Conservation (phyloP, 257 asterid species). For the Solanum peruvianum region DNA sequence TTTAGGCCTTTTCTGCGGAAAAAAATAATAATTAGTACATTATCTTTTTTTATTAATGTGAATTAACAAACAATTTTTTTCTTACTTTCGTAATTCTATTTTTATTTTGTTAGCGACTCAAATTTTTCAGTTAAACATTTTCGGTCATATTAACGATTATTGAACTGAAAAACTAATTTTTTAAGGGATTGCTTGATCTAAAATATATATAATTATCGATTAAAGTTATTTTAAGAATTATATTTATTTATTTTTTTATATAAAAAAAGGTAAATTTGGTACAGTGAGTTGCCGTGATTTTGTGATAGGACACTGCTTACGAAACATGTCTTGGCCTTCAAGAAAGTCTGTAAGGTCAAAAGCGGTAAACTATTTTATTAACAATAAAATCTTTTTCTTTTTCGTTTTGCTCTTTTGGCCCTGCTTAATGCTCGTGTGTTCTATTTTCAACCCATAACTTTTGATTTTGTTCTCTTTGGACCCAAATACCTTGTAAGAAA, state of each 20-base stretch:
- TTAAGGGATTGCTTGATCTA: background rate
- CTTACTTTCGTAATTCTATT: no score
- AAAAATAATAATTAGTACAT: background rate
- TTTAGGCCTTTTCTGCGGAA: background rate
- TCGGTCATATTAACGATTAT: background rate
- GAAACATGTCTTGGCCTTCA: background rate
- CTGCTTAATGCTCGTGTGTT: background rate
- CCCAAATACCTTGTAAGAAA: background rate
- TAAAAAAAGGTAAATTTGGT: background rate
- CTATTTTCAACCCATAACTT: background rate
- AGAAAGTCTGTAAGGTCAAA: background rate
- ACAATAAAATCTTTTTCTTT: background rate
- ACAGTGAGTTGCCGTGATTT: background rate
- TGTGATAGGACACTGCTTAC: background rate
- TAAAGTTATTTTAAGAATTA: accelerated
- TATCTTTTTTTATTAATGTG: background rate
- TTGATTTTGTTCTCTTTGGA: background rate
- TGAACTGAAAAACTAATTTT: background rate
- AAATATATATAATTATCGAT: background rate
- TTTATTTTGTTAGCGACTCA: background rate
- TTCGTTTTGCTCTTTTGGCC: background rate
- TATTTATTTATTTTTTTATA: no score
- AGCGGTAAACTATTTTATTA: background rate
- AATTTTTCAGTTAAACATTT: accelerated
- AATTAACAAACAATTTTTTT: background rate